A percentile compares a stretch with the other conserved stretches of the same genome.
These are phyloP conservation scores for Nothopassalora personata DNA, from an alignment of 2,329 filamentous ascomycete genomes.

Conservation along the genomic window DNA sequence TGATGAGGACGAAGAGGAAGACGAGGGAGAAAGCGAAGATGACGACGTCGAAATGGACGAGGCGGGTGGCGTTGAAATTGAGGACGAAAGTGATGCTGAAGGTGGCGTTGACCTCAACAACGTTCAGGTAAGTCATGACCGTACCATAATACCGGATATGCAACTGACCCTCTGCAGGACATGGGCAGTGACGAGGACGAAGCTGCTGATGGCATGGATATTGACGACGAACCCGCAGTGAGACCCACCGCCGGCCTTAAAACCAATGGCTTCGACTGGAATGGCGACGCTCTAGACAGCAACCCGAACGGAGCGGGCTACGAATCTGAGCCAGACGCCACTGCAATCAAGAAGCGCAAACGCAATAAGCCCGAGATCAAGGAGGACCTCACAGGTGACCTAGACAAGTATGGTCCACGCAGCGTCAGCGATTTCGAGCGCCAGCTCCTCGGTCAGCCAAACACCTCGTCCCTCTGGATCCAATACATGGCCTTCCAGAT, in stretches of 20 bases:
- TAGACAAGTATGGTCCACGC: constrained; percentile 83
- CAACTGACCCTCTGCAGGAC: constrained; percentile 30
- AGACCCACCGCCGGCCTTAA: constrained; percentile 49
- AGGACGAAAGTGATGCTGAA: constrained; percentile 12
- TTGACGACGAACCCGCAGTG: constrained; percentile 29
- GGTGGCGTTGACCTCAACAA: constrained; percentile 25
- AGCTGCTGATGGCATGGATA: constrained; percentile 41
- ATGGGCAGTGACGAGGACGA: constrained; percentile 43
- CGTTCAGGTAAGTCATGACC: constrained; percentile 1
- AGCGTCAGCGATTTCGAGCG: constrained; percentile 90
- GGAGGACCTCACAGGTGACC: constrained; percentile 83
- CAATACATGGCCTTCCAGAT: constrained; percentile 99
- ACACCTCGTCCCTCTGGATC: constrained; percentile 91
- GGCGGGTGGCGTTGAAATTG: constrained; percentile 34
- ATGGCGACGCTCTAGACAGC: constrained; percentile 53
- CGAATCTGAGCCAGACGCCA: constrained; percentile 51
- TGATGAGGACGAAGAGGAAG: constrained; percentile 48
- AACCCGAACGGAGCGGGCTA: constrained; percentile 51
- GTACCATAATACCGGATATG: constrained; percentile 36
- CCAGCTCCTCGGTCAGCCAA: constrained; percentile 82
- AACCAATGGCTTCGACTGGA: constrained; percentile 82
- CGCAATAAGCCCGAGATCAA: constrained; percentile 76
- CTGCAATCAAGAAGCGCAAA: constrained; percentile 49
- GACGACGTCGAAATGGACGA: constrained; percentile 28
- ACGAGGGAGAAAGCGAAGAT: constrained; percentile 36